Conservation (phyloP, 78 protist species). For the Dictyostelium firmibasis region DNA sequence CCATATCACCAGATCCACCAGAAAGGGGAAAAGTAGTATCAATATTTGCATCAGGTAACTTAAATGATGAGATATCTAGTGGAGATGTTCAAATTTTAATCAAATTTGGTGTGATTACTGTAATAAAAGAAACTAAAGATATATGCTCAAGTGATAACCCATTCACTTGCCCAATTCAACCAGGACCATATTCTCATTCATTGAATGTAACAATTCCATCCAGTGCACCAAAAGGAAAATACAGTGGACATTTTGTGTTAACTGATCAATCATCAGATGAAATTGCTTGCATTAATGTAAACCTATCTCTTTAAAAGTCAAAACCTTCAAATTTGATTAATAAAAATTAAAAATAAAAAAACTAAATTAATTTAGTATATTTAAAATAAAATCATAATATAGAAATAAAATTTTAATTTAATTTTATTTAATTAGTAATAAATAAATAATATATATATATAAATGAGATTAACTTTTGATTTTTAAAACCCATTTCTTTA, state of each 20-base stretch:
- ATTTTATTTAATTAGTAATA: background rate
- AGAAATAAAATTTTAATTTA: no score
- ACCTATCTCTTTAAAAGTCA: background rate
- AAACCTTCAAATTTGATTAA: no score
- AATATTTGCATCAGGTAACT: slow-evolving; percentile 13
- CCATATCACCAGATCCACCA: slow-evolving; percentile 37
- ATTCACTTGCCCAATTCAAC: slow-evolving; percentile 15
- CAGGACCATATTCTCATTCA: background rate
- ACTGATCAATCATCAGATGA: slow-evolving; percentile 1
- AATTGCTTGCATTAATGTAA: slow-evolving; percentile 49
- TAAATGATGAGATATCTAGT: background rate
- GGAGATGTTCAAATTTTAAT: background rate
- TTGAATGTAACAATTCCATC: slow-evolving; percentile 10
- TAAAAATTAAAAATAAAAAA: no score
- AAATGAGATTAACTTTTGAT: background rate
- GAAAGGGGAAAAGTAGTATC: background rate
- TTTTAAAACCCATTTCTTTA: background rate
- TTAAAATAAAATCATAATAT: no score
- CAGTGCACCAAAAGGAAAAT: slow-evolving; percentile 41
- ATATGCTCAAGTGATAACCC: slow-evolving; percentile 8
- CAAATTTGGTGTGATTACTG: slow-evolving; percentile 57
- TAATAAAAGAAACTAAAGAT: background rate
- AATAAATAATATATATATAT: background rate
- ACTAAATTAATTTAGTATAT: no score
- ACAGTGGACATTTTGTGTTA: slow-evolving; percentile 17